phyloP scores from a whole-genome alignment of 1,139 yeast species.

The Kodamaea sp. region DNA sequence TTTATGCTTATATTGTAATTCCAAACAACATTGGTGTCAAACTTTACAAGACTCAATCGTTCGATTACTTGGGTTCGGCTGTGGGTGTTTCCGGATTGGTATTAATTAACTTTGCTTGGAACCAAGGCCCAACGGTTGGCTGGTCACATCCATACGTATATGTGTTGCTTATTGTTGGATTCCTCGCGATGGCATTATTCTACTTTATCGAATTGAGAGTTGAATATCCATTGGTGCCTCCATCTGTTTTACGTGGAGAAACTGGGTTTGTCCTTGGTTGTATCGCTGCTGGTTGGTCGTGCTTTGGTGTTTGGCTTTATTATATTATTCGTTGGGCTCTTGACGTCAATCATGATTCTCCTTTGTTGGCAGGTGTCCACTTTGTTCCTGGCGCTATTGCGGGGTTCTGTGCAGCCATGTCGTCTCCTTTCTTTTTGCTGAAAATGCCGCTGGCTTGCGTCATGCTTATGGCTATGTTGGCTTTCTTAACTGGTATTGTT shows the following conservation, averaged over 20 bases:
- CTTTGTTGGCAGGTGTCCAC: conserved; percentile 38
- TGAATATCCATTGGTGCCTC: conserved; percentile 46
- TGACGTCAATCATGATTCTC: conserved; percentile 27
- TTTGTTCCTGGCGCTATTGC: conserved; percentile 36
- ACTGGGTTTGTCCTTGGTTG: conserved; percentile 46
- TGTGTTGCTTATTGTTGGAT: conserved; percentile 47
- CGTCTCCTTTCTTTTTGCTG: conserved; percentile 37
- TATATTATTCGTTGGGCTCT: conserved; percentile 39
- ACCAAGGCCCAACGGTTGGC: conserved; percentile 60
- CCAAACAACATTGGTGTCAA: conserved; percentile 35
- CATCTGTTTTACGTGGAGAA: conserved; percentile 36
- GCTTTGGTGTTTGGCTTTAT: conserved; percentile 57
- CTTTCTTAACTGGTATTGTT: conserved; percentile 39
- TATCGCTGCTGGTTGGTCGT: conserved; percentile 56
- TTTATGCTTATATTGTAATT: conserved; percentile 34
- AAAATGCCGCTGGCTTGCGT: conserved; percentile 39
- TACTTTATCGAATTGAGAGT: conserved; percentile 32
- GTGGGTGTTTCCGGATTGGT: conserved; percentile 48
- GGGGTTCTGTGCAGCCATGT: conserved; percentile 46
- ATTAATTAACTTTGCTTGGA: conserved; percentile 54
- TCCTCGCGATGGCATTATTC: conserved; percentile 33
- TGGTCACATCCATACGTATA: conserved; percentile 52
- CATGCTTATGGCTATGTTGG: conserved; percentile 43
- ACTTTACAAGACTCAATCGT: conserved; percentile 17
- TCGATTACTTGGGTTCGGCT: conserved; percentile 48